Base-by-base conservation (phyloP, 257 asterid species). In the Scutellaria barbata region DNA sequence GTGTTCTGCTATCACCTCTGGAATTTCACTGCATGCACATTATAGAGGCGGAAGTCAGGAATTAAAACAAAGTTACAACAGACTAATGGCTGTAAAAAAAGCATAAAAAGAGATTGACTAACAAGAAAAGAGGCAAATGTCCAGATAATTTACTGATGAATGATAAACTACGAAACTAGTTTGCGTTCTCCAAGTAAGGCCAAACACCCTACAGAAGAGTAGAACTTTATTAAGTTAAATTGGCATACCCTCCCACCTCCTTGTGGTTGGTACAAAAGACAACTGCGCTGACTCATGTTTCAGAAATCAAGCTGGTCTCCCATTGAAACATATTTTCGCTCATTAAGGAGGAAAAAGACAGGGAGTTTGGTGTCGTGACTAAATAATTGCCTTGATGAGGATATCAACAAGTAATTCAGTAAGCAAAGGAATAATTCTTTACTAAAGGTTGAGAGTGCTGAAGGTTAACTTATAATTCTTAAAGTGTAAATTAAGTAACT, bases 1-100 rank as follows among this genome's bases (percentile, higher is more conserved):
- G 80, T 84, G 94, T 18, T 85, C 82, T 53, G 87, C 88, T 18
- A 92, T 90, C 80, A 87, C 68, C 66, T 79, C 80, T 45, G 88
- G 87, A 47, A 92, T 85, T 70, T 77, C 96, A 80, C 99, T 95
- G 80, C 80, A 74, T 74, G 71, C 62, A 61, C 61, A 75, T 16
- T 74, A 16, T 40, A 55, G 73, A 73, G 66, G 71, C 68, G 65
- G 50, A 73, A 33, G 20, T 52, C 63, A 65, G 53, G 58, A 56
- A 65, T 9, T 0, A 39, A 35, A 76, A 59, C 42, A 20, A 54
- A 48, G 55, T 20, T 42, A 10, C 46, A 54, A 63, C 17, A 64
- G 22, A 18, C 52, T 25, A 48, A 59, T 6, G 7, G 10, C 12
- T 25, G 42, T 48, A 39, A 61, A 5, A 52, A 41, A 41, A 64